Percentiles rank a stretch among this genome's conserved stretches.
Evolutionary conservation across 305 asterid species (phyloP).

Genomic region (Ilex paraguariensis): DNA sequence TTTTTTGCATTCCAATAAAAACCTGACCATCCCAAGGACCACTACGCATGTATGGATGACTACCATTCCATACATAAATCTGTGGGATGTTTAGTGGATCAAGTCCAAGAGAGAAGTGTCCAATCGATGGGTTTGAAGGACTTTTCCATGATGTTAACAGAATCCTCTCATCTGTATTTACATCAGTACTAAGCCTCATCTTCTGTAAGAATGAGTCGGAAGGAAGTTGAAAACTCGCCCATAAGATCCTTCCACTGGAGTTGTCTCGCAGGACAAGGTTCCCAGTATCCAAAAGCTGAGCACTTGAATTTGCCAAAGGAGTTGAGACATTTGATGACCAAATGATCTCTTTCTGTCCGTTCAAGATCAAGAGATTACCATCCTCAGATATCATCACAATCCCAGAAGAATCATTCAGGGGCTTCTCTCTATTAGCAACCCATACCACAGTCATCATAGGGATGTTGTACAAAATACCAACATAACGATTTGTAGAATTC

Average conservation of each 20-base stretch:
- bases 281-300: neutral
- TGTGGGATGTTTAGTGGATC: neutral
- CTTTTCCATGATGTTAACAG: neutral
- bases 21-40: neutral
- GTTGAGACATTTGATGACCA: neutral
- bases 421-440: slow-evolving; percentile 22
- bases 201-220: neutral
- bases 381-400: slow-evolving; percentile 9
- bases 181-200: neutral
- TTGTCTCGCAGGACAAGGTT: neutral
- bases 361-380: slow-evolving; percentile 11
- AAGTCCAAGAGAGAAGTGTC: neutral
- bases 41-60: neutral
- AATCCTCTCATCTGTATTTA: neutral
- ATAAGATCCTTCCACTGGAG: neutral
- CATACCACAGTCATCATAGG: slow-evolving; percentile 12
- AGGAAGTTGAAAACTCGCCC: neutral
- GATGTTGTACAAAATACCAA: slow-evolving; percentile 25
- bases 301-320: neutral
- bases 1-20: neutral
- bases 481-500: slow-evolving; percentile 12
- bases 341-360: neutral
- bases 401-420: slow-evolving; percentile 14
- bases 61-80: neutral
- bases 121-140: neutral